Percentiles rank a stretch among this genome's conserved stretches.
Evolutionary conservation across 805 yeast genomes (phyloP).

Genomic region (Komagataella pseudopastoris): DNA sequence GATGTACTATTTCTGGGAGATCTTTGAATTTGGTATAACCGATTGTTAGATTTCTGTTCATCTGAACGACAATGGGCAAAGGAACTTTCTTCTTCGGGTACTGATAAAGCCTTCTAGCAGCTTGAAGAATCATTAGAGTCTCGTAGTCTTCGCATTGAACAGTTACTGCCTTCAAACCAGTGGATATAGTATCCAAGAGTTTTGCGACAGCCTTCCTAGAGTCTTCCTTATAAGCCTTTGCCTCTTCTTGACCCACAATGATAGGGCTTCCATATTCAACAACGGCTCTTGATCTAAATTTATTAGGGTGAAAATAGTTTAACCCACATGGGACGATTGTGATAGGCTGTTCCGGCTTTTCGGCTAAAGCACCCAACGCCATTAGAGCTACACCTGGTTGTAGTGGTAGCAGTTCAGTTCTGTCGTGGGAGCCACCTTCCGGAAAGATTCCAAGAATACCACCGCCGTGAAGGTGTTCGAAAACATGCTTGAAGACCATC

Average conservation of each 20-base stretch:
- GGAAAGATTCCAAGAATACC: conserved; percentile 87
- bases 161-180: conserved; percentile 68
- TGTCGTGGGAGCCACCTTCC: conserved; percentile 98
- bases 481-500: conserved; percentile 66
- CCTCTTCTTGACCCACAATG: conserved; percentile 42
- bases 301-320: conserved; percentile 94
- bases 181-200: conserved; percentile 50
- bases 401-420: conserved; percentile 79
- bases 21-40: conserved; percentile 71
- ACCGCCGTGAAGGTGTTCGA: conserved; percentile 57
- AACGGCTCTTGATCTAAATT: conserved; percentile 90
- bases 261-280: conserved; percentile 88
- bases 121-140: conserved; percentile 81
- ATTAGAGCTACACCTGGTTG: conserved; percentile 97
- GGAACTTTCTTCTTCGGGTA: conserved; percentile 61
- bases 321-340: conserved; percentile 91
- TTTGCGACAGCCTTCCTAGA: conserved; percentile 59
- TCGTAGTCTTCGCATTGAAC: conserved; percentile 81
- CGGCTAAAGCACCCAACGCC: conserved; percentile 88
- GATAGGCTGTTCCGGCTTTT: conserved; percentile 58
- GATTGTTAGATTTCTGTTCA: conserved; percentile 72
- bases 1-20: conserved; percentile 50
- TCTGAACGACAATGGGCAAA: conserved; percentile 73
- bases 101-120: conserved; percentile 80
- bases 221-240: conserved; percentile 48